A percentile compares a stretch with the other conserved stretches of the same genome.
Conservation (phyloP, 441 rosid species). For the Adansonia gregorii region DNA sequence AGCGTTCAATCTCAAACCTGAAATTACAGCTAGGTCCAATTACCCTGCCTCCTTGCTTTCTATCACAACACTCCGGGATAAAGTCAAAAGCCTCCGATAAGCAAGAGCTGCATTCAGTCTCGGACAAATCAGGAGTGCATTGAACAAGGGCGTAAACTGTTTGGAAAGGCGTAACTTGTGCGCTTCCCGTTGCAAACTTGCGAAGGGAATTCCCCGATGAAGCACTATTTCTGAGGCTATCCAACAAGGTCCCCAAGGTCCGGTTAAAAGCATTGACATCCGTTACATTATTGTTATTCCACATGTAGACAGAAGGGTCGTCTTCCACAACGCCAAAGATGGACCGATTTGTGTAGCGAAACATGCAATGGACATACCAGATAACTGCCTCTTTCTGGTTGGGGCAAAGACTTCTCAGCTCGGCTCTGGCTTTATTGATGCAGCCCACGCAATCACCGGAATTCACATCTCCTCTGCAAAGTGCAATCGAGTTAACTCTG, state of each 20-base stretch:
- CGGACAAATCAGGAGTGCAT: constrained; percentile 56
- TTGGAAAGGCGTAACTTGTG: constrained; percentile 30
- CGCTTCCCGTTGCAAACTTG: constrained; percentile 49
- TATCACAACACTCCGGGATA: constrained; percentile 29
- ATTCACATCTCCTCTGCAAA: constrained; percentile 49
- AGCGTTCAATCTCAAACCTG: constrained; percentile 37
- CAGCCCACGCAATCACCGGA: constrained; percentile 41
- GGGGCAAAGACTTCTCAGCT: constrained; percentile 35
- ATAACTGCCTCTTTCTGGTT: constrained; percentile 35
- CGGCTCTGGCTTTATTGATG: constrained; percentile 29
- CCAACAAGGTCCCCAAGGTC: constrained; percentile 38
- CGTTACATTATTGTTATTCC: constrained; percentile 29
- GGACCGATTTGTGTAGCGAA: constrained; percentile 26
- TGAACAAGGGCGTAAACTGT: constrained; percentile 51
- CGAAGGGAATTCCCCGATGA: constrained; percentile 37
- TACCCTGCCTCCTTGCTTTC: constrained; percentile 41
- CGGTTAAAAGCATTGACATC: constrained; percentile 39
- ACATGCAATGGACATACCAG: background rate
- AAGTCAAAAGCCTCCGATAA: constrained; percentile 16
- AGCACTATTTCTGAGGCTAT: constrained; percentile 32
- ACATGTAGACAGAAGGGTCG: background rate
- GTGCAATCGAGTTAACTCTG: constrained; percentile 26
- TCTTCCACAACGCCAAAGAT: constrained; percentile 28
- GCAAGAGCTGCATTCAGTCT: constrained; percentile 47
- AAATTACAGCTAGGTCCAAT: constrained; percentile 46